phyloP scores from a whole-genome alignment of 2,329 filamentous ascomycete genomes.

The Alternaria atra region DNA sequence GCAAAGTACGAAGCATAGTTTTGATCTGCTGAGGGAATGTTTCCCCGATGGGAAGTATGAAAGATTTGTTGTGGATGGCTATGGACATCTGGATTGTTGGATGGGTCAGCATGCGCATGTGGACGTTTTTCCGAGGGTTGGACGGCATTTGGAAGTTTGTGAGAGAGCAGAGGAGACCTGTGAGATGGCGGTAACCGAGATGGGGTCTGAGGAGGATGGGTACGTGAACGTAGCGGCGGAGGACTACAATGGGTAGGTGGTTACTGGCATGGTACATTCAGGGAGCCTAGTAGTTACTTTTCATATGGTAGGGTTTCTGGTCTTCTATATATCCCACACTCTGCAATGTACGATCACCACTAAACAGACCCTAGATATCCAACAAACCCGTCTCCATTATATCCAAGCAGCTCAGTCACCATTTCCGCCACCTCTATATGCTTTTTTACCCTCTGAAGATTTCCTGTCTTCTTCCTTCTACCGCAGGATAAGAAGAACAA shows the following conservation, averaged over 20 bases:
- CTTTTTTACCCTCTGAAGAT: no score
- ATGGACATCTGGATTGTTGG: neutral
- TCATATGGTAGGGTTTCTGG: no score
- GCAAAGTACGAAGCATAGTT: neutral
- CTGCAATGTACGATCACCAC: no score
- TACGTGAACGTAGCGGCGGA: neutral
- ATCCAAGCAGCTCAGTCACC: no score
- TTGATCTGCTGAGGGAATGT: neutral
- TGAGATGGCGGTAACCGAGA: neutral
- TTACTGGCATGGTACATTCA: no score
- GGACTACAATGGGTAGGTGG: neutral
- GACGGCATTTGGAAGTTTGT: neutral
- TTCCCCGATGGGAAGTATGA: neutral
- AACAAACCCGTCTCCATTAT: no score
- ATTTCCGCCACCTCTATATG: no score
- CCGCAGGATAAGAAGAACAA: no score
- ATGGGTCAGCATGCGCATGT: neutral
- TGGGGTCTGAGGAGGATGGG: neutral
- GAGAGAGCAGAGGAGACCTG: neutral
- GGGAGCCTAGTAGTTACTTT: no score
- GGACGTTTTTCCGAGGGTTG: neutral
- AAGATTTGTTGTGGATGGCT: neutral
- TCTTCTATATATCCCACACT: no score
- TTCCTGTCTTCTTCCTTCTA: no score
- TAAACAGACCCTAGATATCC: no score